Base-by-base conservation (phyloP, 371 early-diverging fungal genomes). In the Conidiobolus coronatus region DNA sequence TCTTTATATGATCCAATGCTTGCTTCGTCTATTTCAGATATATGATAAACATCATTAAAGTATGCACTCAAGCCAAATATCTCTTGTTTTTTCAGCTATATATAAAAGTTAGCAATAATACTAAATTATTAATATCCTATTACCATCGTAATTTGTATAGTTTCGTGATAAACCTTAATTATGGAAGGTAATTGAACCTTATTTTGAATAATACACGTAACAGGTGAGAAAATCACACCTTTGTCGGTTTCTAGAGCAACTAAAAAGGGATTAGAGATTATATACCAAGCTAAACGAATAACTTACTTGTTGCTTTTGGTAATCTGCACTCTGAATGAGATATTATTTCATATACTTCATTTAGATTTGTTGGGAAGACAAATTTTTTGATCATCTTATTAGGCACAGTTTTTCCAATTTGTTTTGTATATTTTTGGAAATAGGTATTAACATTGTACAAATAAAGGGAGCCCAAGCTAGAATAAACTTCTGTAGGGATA, bases 21-120 rank as follows among this genome's bases (percentile, higher is more conserved):
- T 22, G 85, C 67, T 50, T 88, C 89, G 15, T 81, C 75, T 37
- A 91, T 74, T 43, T 86, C 89, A 11, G 83, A 71, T 21, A 88
- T 76, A 49, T 81, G 77, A 53, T 69, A 85, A 11, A 87, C 79
- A 52, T 93, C 92, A 51, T 87, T 87, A 45, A 83, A 68, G 49
- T 75, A 66, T 15, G 80, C 68, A 44, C 62, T 74, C 38, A 79
- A 59, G 9, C 81, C 83, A 50, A 88, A 51, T 17, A 78, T 53
- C 24, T 78, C 78, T 52, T 75, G 75, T 45, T 71, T 73, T 44
- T 69, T 62, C 37, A 67, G 65, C 67, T 64, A 23, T 50, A 22
- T 57, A 62, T 48, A 29, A 29, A 3, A 29, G 29, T 29, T 5
- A 5, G 29, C 3, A 9, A 29, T 5, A 29, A 14, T 23, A 21